Evolutionary conservation across 495 filamentous ascomycete genomes (phyloP).

Genomic region (Annulohypoxylon moriforme): DNA sequence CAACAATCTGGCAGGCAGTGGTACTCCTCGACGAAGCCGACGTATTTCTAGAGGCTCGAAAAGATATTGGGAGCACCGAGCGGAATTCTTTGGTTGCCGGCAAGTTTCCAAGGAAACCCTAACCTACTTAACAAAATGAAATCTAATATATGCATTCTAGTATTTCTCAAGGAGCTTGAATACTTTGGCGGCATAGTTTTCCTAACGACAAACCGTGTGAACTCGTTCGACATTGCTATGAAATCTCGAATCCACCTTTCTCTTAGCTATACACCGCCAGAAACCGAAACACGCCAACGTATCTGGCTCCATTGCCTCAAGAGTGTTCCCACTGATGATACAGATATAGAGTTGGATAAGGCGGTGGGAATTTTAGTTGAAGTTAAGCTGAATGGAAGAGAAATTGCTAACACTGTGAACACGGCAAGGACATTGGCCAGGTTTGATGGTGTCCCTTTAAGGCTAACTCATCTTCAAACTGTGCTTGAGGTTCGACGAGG

Average conservation of each 20-base stretch:
- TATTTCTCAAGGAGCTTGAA: conserved; percentile 59
- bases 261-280: conserved; percentile 49
- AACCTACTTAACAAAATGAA: too few species aligned
- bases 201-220: conserved; percentile 65
- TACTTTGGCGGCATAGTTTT: conserved; percentile 61
- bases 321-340: conserved; percentile 23
- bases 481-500: conserved; percentile 56
- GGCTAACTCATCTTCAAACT: conserved; percentile 56
- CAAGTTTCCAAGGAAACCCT: conserved; percentile 14
- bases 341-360: conserved; percentile 39
- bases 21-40: conserved; percentile 63
- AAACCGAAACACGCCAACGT: conserved; percentile 40
- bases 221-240: conserved; percentile 66
- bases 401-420: conserved; percentile 75
- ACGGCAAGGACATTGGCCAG: conserved; percentile 58
- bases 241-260: conserved; percentile 62
- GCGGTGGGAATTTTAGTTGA: conserved; percentile 51
- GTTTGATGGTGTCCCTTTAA: conserved; percentile 51
- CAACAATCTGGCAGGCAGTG: conserved; percentile 62
- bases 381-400: conserved; percentile 67
- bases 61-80: conserved; percentile 48
- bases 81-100: conserved; percentile 59
- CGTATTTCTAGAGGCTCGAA: conserved; percentile 58
- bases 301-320: conserved; percentile 49
- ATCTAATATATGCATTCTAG: conserved; percentile 71